Base-by-base conservation (phyloP, 352 stramenopile genomes). In the Pythium pyrilobum region DNA sequence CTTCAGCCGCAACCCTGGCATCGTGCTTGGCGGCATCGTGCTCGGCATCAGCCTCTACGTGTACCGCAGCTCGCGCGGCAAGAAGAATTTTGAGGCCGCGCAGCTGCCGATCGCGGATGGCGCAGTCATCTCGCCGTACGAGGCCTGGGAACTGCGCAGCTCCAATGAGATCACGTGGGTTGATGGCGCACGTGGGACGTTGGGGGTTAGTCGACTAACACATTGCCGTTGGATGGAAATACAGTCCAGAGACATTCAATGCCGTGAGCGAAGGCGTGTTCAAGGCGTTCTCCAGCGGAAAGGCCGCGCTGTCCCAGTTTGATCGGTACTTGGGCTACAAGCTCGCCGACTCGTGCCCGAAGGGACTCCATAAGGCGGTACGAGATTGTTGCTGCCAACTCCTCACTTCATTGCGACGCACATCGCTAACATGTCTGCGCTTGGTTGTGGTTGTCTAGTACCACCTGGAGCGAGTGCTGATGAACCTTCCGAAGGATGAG, bases 1-100 rank as follows among this genome's bases (percentile, higher is more conserved):
- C 66, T 93, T 93, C 69, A 93, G 83, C 45, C 83, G 83, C 64
- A 88, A 93, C 49, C 83, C 83, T 1, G 83, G 80, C n/a, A 59
- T 89, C 46, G 84, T 81, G 38, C 64, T 93, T 32, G 77, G 79
- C 43, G 77, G 71, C 28, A 84, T 91, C 24, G 41, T 91, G 42
- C 40, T 90, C 10, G 68, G 65, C 18, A 93, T 91, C 44, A 69
- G 60, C 8, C 56, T 77, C 20, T 93, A 85, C 60, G 77, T 93
- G 45, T 89, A 90, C 64, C 72, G 83, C 27, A 74, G 81, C 27
- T 82, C 75, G 20, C 56, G 70, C 31, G 76, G 77, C 60, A 91
- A 89, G 57, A 89, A 85, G 49, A 88, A 89, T 66, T 93, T 93
- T 50, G 81, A 89, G 36, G 63, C 61, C 29, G 27, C 81, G 56